Percentiles rank a stretch among this genome's conserved stretches.
phyloP scores from a whole-genome alignment of 83 land plant species.

The Diphasiastrum complanatum region DNA sequence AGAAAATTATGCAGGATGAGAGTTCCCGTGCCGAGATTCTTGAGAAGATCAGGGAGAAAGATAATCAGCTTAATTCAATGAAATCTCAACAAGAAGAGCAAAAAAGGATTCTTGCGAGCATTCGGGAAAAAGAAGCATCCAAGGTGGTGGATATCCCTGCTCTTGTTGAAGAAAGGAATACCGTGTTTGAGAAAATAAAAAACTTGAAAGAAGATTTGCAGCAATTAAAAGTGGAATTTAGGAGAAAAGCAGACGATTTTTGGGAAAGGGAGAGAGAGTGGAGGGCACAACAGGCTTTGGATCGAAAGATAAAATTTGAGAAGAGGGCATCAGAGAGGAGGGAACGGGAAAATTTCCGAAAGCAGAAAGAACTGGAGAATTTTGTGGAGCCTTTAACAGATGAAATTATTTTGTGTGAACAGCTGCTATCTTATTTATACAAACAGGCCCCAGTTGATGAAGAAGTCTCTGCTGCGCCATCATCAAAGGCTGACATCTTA shows the following conservation, averaged over 20 bases:
- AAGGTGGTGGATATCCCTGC: constrained; percentile 32
- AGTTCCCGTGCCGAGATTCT: constrained; percentile 16
- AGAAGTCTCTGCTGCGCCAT: constrained; percentile 3
- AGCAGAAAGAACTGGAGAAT: constrained; percentile 41
- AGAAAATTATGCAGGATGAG: constrained; percentile 26
- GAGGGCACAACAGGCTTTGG: constrained; percentile 37
- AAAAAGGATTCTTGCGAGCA: constrained; percentile 16
- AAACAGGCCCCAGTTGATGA: constrained; percentile 27
- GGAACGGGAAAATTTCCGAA: constrained; percentile 36
- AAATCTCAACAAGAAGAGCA: constrained; percentile 33
- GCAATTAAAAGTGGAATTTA: constrained; percentile 29
- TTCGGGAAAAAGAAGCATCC: constrained; percentile 30
- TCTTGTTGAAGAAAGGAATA: constrained; percentile 31
- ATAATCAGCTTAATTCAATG: constrained; percentile 24
- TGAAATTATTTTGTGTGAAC: constrained; percentile 43
- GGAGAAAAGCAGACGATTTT: constrained; percentile 29
- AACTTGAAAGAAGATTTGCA: constrained; percentile 28
- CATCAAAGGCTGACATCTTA: constrained; percentile 21
- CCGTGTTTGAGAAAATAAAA: constrained; percentile 32
- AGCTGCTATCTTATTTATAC: constrained; percentile 34
- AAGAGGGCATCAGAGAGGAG: constrained; percentile 38
- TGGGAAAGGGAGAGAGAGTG: constrained; percentile 40
- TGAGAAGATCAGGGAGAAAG: constrained; percentile 33
- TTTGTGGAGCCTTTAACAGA: constrained; percentile 47
- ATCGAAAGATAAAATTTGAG: constrained; percentile 23